A percentile compares a stretch with the other conserved stretches of the same genome.
These are phyloP conservation scores for Psidium friedrichsthalianum DNA, from an alignment of 345 rosid genomes.

Conservation along the genomic window DNA sequence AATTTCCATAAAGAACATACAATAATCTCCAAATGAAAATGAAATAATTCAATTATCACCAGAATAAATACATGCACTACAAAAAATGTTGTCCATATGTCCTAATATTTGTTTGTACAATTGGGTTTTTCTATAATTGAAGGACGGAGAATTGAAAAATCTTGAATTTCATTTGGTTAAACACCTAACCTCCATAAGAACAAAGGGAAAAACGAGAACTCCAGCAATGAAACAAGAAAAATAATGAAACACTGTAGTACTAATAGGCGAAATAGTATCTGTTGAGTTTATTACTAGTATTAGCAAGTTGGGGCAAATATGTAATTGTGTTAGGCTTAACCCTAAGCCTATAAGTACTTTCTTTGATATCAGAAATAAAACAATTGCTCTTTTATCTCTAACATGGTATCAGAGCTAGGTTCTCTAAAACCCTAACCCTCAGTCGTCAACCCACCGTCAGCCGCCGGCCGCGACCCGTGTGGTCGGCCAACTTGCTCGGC, in stretches of 20 bases:
- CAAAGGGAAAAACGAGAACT: not conserved
- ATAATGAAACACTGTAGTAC: not conserved
- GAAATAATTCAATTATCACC: not conserved
- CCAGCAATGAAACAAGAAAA: not conserved
- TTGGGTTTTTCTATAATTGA: not conserved
- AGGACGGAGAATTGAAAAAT: not conserved
- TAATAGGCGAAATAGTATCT: not conserved
- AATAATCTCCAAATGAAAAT: not conserved
- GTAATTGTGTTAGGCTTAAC: too few relatives aligned
- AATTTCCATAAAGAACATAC: not conserved
- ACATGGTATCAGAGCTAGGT: too few relatives aligned
- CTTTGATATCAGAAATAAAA: too few relatives aligned
- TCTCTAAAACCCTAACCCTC: too few relatives aligned
- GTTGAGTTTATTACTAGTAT: too few relatives aligned
- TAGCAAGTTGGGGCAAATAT: too few relatives aligned
- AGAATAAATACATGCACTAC: not conserved
- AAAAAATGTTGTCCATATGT: not conserved
- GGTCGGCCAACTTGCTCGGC: too few relatives aligned
- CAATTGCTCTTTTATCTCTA: too few relatives aligned
- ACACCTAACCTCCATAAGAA: not conserved
- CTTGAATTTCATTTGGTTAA: not conserved
- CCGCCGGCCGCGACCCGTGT: too few relatives aligned
- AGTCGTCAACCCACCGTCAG: too few relatives aligned
- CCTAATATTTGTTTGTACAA: not conserved
- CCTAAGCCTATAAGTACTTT: too few relatives aligned